A percentile compares a stretch with the other conserved stretches of the same genome.
These are phyloP conservation scores for Hypericum androsaemum DNA, from an alignment of 345 rosid species.

Conservation along the genomic window DNA sequence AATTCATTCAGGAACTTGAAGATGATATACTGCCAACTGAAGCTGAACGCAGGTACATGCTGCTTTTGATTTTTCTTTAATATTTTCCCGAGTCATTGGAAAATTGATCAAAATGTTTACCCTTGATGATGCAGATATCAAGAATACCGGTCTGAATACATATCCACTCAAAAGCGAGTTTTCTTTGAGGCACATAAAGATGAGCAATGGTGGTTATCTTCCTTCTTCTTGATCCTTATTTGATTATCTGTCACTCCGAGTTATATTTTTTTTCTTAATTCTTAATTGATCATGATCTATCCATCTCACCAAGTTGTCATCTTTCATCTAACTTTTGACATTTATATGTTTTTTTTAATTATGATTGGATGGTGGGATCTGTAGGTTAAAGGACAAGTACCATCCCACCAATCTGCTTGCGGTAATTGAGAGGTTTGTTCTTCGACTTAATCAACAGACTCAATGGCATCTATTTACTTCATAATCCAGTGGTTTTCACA, in stretches of 20 bases:
- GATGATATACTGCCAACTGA: slow-evolving; percentile 94
- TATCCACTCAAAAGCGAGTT: slow-evolving; percentile 80
- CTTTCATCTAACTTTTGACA: too few relatives aligned
- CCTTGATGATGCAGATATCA: slow-evolving; percentile 60
- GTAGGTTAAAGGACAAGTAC: slow-evolving; percentile 86
- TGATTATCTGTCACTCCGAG: background rate
- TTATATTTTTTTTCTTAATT: too few relatives aligned
- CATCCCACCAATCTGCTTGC: slow-evolving; percentile 82
- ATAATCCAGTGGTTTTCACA: background rate
- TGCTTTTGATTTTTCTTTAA: background rate
- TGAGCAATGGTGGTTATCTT: slow-evolving; percentile 47
- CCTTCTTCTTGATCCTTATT: slow-evolving; percentile 6
- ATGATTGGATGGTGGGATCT: slow-evolving; percentile 6
- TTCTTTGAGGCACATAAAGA: slow-evolving; percentile 65
- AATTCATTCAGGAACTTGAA: slow-evolving; percentile 97
- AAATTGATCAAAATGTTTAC: slow-evolving; percentile 7
- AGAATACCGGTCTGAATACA: slow-evolving; percentile 87
- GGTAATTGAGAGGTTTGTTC: slow-evolving; percentile 69
- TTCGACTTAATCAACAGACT: background rate
- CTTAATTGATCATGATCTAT: too few relatives aligned
- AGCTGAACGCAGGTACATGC: slow-evolving; percentile 86
- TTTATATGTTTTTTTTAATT: slow-evolving; percentile 9
- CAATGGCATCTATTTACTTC: too few relatives aligned
- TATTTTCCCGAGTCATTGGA: background rate
- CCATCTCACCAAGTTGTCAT: too few relatives aligned